Evolutionary conservation across 176 grass and related monocot genomes (phyloP).

Genomic region (Cenchrus purpureus): DNA sequence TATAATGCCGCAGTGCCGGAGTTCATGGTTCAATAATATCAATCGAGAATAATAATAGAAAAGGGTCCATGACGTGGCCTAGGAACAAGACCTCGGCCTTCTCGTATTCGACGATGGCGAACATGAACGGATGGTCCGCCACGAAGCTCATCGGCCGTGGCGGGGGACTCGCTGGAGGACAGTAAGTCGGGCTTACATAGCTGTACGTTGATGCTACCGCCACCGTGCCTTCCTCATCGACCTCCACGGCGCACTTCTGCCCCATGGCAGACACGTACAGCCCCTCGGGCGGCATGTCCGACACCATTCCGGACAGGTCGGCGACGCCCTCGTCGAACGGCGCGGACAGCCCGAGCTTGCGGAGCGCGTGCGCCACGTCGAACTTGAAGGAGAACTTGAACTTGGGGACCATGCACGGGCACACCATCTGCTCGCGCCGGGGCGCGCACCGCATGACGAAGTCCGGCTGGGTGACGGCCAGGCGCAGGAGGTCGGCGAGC

Average conservation of each 20-base stretch:
- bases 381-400: constrained; percentile 30
- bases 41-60: too few species aligned
- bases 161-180: background rate
- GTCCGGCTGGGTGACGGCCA: constrained; percentile 25
- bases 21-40: too few species aligned
- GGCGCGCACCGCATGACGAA: constrained; percentile 40
- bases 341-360: background rate
- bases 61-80: constrained; percentile 38
- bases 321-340: constrained; percentile 12
- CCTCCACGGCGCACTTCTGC: constrained; percentile 43
- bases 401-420: constrained; percentile 24
- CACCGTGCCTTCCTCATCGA: constrained; percentile 41
- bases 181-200: background rate
- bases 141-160: constrained; percentile 34
- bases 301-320: constrained; percentile 37
- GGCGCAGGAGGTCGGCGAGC: constrained; percentile 26
- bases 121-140: constrained; percentile 41
- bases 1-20: too few species aligned
- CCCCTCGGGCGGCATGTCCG: constrained; percentile 17
- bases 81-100: constrained; percentile 39
- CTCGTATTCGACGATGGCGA: constrained; percentile 39
- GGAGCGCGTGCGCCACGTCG: background rate
- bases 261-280: constrained; percentile 22
- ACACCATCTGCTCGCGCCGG: background rate
- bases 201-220: background rate